A percentile compares a stretch with the other conserved stretches of the same genome.
These are phyloP conservation scores for Lentinula sp. DNA, from an alignment of 768 basidiomycete species.

Conservation along the genomic window DNA sequence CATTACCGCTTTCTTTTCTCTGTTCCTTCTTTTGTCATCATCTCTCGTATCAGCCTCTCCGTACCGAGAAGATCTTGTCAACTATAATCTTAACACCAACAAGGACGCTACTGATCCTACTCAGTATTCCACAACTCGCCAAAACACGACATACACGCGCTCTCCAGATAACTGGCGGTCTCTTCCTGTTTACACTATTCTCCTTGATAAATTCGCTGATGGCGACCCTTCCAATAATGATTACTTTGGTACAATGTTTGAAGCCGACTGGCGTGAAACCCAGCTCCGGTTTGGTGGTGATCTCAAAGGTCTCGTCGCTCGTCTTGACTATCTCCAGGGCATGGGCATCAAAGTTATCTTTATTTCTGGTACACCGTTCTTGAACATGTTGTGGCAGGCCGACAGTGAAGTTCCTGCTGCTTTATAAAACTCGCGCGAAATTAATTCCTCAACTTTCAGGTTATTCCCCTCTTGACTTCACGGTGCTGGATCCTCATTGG, in stretches of 20 bases:
- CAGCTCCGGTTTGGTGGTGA: slow-evolving; percentile 90
- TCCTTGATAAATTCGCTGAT: slow-evolving; percentile 92
- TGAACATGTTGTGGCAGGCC: slow-evolving; percentile 96
- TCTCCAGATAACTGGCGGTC: slow-evolving; percentile 86
- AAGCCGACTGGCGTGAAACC: slow-evolving; percentile 84
- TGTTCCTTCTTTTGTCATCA: neutral
- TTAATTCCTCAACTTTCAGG: slow-evolving; percentile 35
- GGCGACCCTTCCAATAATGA: slow-evolving; percentile 92
- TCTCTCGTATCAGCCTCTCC: slow-evolving; percentile 48
- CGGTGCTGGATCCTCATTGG: slow-evolving; percentile 89
- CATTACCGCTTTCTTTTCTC: neutral
- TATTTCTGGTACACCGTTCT: slow-evolving; percentile 87
- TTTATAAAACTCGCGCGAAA: slow-evolving; percentile 1
- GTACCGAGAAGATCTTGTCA: slow-evolving; percentile 57
- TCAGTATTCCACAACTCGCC: slow-evolving; percentile 58
- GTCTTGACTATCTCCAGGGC: slow-evolving; percentile 82
- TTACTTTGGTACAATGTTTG: slow-evolving; percentile 73
- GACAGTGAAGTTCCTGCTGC: slow-evolving; percentile 58
- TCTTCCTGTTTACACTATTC: slow-evolving; percentile 66
- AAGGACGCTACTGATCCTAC: slow-evolving; percentile 60
- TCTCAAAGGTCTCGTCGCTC: slow-evolving; percentile 66
- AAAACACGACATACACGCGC: slow-evolving; percentile 62
- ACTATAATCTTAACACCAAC: slow-evolving; percentile 79
- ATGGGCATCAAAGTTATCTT: slow-evolving; percentile 86
- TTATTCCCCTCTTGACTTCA: slow-evolving; percentile 91